Base-by-base conservation (phyloP, 2,329 filamentous ascomycete species). In the Neofusicoccum cordaticola region DNA sequence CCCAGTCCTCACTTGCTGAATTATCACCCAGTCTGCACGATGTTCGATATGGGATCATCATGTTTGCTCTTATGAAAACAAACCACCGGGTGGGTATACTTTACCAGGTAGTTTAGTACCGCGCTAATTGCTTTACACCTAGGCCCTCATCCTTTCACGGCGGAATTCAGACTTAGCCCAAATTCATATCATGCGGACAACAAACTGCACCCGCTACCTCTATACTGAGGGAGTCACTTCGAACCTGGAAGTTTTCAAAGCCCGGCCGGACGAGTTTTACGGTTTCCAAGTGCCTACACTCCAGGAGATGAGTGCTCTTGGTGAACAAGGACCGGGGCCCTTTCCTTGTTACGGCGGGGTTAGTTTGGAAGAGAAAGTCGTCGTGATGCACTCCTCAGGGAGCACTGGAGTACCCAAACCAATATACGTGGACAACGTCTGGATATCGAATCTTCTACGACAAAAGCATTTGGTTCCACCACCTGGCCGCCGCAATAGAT, bases 331-430 rank as follows among this genome's bases (percentile, higher is more conserved):
- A 7, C 52, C 42, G 22, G 22, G 22, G 22, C 22, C 22, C 15
- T 57, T 31, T 15, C 42, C 31, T 4, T 35, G 44, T 34, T 22
- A 34, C 4, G 34, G 41, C 2, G 13, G 22, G 15, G 44, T 39
- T 17, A 31, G 19, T 9, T 13, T 12, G 1, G 34, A n/a, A 1
- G 73, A 77, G 51, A 68, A 66, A 2, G 52, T 73, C 27, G 57
- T 71, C 1, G 68, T 75, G 2, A 19, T 77, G 48, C 75, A 77
- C 64, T 74, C 76, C 2, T 75, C 72, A 17, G 76, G 76, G 1
- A 73, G 74, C 1, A 78, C 75, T 1, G 75, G 76, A 2, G 61
- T 71, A 4, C 76, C 76, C 0, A 76, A 76, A 52, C 72, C 75
- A 0, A 71, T 77, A 27, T 37, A 47, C 9, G 56, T 68, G 56